phyloP scores from a whole-genome alignment of 352 stramenopile genomes.

The Phytophthora crassamura region DNA sequence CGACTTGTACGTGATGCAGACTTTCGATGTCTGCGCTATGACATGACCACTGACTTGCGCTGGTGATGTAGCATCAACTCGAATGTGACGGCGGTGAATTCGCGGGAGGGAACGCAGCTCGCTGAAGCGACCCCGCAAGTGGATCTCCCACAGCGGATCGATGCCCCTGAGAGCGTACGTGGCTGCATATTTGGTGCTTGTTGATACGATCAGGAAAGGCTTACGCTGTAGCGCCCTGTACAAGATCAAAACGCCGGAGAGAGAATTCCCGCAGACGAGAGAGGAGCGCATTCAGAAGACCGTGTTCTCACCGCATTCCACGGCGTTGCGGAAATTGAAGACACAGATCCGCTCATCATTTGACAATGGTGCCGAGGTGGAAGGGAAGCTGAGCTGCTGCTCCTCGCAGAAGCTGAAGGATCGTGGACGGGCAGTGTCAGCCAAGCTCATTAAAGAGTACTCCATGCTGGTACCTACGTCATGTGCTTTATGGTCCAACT shows the following conservation, averaged over 20 bases:
- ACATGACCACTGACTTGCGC: slow-evolving; percentile 7
- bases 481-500: too few species aligned
- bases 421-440: slow-evolving; percentile 60
- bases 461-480: slow-evolving; percentile 56
- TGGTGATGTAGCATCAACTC: slow-evolving; percentile 47
- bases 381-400: slow-evolving; percentile 60
- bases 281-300: slow-evolving; percentile 79
- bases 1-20: slow-evolving; percentile 22
- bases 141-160: slow-evolving; percentile 80
- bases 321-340: slow-evolving; percentile 58
- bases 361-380: slow-evolving; percentile 55
- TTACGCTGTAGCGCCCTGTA: slow-evolving; percentile 1
- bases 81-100: slow-evolving; percentile 64
- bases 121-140: slow-evolving; percentile 78
- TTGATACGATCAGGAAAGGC: background rate
- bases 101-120: slow-evolving; percentile 75
- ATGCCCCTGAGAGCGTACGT: slow-evolving; percentile 66
- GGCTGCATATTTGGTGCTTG: background rate
- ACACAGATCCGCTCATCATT: slow-evolving; percentile 52
- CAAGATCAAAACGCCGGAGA: slow-evolving; percentile 80
- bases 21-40: background rate
- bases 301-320: slow-evolving; percentile 72
- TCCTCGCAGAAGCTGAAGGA: slow-evolving; percentile 71
- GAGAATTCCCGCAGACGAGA: slow-evolving; percentile 53
- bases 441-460: slow-evolving; percentile 85